Evolutionary conservation across 1,284 basidiomycete genomes (phyloP), one percentile per base, ranked within the genome.

Genomic region (Rhodotorula sp.): DNA sequence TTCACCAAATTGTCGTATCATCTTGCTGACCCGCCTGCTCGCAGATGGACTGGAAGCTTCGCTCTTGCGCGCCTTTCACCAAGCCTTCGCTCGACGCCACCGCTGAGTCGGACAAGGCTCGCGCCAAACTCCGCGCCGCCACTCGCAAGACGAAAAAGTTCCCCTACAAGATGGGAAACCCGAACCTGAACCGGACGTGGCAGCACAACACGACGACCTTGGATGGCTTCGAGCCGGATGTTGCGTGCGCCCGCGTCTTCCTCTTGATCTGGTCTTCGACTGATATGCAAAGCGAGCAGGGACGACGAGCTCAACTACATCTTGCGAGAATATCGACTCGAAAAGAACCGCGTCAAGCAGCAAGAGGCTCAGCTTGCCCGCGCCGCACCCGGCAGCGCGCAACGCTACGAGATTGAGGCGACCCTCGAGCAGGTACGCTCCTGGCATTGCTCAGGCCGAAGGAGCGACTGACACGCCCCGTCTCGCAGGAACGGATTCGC

Each of bases 31-130:
- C n/a, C 48, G n/a, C 48, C 57, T 47, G 10, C 26, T 15, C 16
- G 1, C 63, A 77, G 76, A 74, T 67, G n/a, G 56, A 70, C 37
- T 77, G 76, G 76, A 77, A 77, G 54, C 68, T 75, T 6, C 64
- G 68, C 28, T 65, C 65, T 28, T 77, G 76, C 60, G 20, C 53
- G 4, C 67, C 70, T 3, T 76, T 77, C 48, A 62, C 62, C n/a
- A 65, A 67, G 46, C 60, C 74, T 1, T 47, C 74, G 3, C 24
- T 52, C 31, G 15, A 54, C 3, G 22, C 57, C 2, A 50, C 63
- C 18, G 48, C 53, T 11, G 50, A 51, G 9, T 68, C 67, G 9
- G 55, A 60, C 0, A 51, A 40, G 1, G 75, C 68, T 5, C 30
- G 56, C 8, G 56, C 34, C 9, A 69, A 70, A 51, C 66, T 73